These are phyloP conservation scores for Aspergillus thermomutatus DNA, from an alignment of 2,329 filamentous ascomycete species.

Conservation along the genomic window DNA sequence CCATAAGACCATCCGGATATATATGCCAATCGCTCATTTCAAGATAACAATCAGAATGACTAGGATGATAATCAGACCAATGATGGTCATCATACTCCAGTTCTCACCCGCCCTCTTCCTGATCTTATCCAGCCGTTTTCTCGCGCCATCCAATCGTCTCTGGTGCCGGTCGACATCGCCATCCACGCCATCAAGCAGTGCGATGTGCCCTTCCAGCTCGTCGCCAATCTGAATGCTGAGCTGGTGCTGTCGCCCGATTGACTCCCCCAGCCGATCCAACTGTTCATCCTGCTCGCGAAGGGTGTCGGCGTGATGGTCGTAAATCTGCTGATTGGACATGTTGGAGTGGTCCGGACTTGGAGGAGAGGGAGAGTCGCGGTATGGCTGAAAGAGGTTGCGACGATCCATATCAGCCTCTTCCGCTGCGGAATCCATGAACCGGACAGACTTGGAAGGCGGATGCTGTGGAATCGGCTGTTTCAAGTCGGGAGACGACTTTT, in stretches of 20 bases:
- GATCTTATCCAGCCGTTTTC: conserved; percentile 67
- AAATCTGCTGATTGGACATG: conserved; percentile 79
- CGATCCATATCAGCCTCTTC: conserved; percentile 54
- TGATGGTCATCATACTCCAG: conserved; percentile 78
- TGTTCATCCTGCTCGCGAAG: conserved; percentile 90
- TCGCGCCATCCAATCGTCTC: conserved; percentile 70
- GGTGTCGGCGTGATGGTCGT: conserved; percentile 76
- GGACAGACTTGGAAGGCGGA: conserved; percentile 67
- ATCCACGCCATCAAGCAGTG: conserved; percentile 87
- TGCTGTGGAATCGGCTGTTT: conserved; percentile 44
- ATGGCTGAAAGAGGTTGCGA: conserved; percentile 57
- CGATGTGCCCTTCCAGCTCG: conserved; percentile 86
- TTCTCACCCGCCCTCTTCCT: conserved; percentile 75
- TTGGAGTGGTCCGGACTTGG: conserved; percentile 48
- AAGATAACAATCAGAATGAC: conserved; percentile 77
- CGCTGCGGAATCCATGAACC: conserved; percentile 69
- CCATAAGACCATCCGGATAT: conserved; percentile 5
- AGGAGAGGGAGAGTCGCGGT: conserved; percentile 56
- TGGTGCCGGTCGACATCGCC: conserved; percentile 77
- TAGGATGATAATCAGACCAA: conserved; percentile 77
- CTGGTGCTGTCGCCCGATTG: conserved; percentile 84
- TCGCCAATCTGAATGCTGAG: conserved; percentile 94
- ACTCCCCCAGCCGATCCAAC: conserved; percentile 81
- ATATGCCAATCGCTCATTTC: conserved; percentile 53
- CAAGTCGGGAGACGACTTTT: conserved; percentile 38